These are phyloP conservation scores for Erodium maritimum DNA, from an alignment of 345 rosid genomes.

Conservation along the genomic window DNA sequence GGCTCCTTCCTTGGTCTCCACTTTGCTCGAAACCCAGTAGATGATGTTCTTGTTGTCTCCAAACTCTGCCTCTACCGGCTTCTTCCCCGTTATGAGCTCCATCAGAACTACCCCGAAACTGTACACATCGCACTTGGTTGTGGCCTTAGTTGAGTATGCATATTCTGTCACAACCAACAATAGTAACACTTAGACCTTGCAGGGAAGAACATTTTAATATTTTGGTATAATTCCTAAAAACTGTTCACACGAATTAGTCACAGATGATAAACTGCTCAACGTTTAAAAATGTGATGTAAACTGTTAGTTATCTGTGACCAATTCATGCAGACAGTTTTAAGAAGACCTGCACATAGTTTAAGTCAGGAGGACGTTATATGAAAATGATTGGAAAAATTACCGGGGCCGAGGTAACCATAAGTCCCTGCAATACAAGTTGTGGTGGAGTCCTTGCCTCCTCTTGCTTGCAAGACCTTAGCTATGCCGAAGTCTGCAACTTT, in stretches of 20 bases:
- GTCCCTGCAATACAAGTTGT: conserved; percentile 13
- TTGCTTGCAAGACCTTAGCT: conserved; percentile 13
- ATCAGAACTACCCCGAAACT: conserved; percentile 20
- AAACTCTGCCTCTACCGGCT: conserved; percentile 9
- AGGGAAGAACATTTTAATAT: background rate
- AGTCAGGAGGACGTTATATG: too few relatives aligned
- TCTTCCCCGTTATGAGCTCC: conserved; percentile 16
- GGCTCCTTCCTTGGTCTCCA: conserved; percentile 9
- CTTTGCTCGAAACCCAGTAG: conserved; percentile 14
- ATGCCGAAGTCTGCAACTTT: conserved; percentile 19
- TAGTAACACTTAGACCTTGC: too few relatives aligned
- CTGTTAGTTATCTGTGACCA: too few relatives aligned
- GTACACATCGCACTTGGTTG: conserved; percentile 18
- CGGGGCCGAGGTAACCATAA: conserved; percentile 17
- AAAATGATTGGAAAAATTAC: too few relatives aligned
- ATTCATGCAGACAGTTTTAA: too few relatives aligned
- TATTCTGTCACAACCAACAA: conserved; percentile 11
- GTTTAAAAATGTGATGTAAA: too few relatives aligned
- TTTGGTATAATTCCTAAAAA: too few relatives aligned
- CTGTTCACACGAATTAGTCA: too few relatives aligned
- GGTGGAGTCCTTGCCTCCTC: conserved; percentile 9
- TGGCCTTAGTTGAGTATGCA: conserved; percentile 14
- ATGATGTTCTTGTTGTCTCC: conserved; percentile 15
- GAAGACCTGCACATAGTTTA: too few relatives aligned
- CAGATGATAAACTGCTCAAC: background rate